Conservation (phyloP, 805 yeast species). For the Candida rishiriensis region DNA sequence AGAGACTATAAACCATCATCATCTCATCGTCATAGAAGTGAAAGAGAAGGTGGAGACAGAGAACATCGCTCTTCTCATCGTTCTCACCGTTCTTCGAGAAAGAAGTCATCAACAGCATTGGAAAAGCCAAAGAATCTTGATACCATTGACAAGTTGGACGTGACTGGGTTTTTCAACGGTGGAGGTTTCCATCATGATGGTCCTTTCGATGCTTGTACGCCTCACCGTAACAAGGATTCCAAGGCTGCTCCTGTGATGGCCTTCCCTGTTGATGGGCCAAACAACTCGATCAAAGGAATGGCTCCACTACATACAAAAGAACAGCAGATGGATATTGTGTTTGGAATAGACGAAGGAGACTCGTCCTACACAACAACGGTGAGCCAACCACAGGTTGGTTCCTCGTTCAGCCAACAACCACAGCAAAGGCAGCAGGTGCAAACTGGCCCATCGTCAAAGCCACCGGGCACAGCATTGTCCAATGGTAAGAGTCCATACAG, state of each 20-base stretch:
- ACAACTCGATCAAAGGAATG: slow-evolving; percentile 72
- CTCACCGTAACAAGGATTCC: slow-evolving; percentile 78
- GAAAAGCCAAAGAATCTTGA: slow-evolving; percentile 73
- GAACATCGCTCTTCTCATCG: slow-evolving; percentile 30
- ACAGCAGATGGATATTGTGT: slow-evolving; percentile 67
- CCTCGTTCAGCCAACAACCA: background rate
- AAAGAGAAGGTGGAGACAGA: slow-evolving; percentile 12
- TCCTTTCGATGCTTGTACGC: slow-evolving; percentile 97
- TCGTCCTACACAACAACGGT: slow-evolving; percentile 28
- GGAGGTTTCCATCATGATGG: slow-evolving; percentile 98
- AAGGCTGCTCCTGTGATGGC: slow-evolving; percentile 90
- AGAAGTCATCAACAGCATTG: slow-evolving; percentile 40
- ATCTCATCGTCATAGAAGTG: slow-evolving; percentile 9
- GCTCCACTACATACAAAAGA: slow-evolving; percentile 51
- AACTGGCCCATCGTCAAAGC: background rate
- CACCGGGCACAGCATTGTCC: background rate
- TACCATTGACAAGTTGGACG: slow-evolving; percentile 92
- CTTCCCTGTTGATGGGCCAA: slow-evolving; percentile 94
- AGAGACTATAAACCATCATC: slow-evolving; percentile 16
- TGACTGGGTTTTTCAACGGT: slow-evolving; percentile 88
- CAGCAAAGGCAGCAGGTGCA: too few species aligned
- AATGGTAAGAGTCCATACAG: slow-evolving; percentile 25
- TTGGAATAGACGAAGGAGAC: slow-evolving; percentile 63
- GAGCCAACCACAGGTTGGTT: background rate
- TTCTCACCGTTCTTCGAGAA: slow-evolving; percentile 27